These are phyloP conservation scores for Irpex sp. DNA, from an alignment of 1,284 basidiomycete genomes.

Conservation along the genomic window DNA sequence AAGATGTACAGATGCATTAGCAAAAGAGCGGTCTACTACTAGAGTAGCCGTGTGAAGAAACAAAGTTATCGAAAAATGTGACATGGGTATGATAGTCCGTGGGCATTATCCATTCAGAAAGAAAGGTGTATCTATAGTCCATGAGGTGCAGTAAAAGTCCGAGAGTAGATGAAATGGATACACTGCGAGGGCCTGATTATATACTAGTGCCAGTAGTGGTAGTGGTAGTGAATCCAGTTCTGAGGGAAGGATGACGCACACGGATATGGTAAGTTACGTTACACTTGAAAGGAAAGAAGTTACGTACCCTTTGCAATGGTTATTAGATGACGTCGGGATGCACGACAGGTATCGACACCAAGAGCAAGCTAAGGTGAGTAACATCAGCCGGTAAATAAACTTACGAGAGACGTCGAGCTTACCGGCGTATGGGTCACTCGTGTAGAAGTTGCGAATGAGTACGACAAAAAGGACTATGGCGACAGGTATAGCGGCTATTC, in stretches of 20 bases:
- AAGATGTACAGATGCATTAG: background rate
- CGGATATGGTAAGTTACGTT: background rate
- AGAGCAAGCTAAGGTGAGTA: slow-evolving; percentile 59
- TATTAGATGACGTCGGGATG: slow-evolving; percentile 75
- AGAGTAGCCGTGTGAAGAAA: background rate
- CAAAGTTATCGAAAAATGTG: too few relatives aligned
- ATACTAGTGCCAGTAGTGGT: background rate
- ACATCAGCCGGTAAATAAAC: slow-evolving; percentile 10
- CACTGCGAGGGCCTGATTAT: background rate
- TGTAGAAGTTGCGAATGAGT: slow-evolving; percentile 88
- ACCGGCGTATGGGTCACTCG: slow-evolving; percentile 77
- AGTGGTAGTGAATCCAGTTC: slow-evolving; percentile 29
- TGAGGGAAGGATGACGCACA: slow-evolving; percentile 14
- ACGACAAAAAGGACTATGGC: slow-evolving; percentile 81
- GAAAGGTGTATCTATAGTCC: background rate
- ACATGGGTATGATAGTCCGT: background rate
- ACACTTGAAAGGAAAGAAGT: background rate
- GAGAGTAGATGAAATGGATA: too few relatives aligned
- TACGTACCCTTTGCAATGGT: slow-evolving; percentile 68
- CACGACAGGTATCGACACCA: slow-evolving; percentile 92
- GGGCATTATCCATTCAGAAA: background rate
- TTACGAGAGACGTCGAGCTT: slow-evolving; percentile 20
- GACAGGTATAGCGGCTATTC: slow-evolving; percentile 71
- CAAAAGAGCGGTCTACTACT: background rate
- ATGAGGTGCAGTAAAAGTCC: background rate